phyloP scores from a whole-genome alignment of 352 stramenopile genomes.

The Phytophthora hibernalis region DNA sequence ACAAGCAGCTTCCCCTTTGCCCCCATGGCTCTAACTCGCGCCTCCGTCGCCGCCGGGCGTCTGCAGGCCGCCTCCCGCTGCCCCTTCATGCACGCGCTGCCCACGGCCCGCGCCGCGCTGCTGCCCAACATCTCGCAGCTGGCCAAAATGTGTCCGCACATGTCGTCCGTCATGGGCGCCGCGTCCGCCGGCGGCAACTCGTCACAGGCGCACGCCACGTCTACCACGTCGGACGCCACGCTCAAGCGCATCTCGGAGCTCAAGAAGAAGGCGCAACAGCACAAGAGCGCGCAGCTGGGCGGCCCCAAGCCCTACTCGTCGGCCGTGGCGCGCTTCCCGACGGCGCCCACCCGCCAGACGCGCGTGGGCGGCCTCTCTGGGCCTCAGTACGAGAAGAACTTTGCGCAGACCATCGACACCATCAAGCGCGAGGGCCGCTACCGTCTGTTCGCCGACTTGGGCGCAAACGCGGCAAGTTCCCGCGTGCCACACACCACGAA shows the following conservation, averaged over 20 bases:
- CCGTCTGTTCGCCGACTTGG: constrained; percentile 87
- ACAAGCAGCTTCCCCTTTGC: constrained; percentile 21
- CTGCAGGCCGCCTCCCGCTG: constrained; percentile 81
- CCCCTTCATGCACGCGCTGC: constrained; percentile 86
- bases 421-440: constrained; percentile 91
- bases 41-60: constrained; percentile 67
- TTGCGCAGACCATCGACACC: constrained; percentile 75
- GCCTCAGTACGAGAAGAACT: constrained; percentile 74
- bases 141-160: constrained; percentile 88
- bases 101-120: constrained; percentile 72
- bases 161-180: constrained; percentile 81
- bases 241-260: constrained; percentile 76
- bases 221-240: constrained; percentile 65
- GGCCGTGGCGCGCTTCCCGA: constrained; percentile 64
- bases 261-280: constrained; percentile 66
- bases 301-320: constrained; percentile 47
- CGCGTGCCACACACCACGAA: constrained; percentile 78
- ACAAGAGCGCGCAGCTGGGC: constrained; percentile 37
- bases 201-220: constrained; percentile 71
- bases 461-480: constrained; percentile 87
- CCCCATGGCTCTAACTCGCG: constrained; percentile 73
- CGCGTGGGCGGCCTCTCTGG: constrained; percentile 68
- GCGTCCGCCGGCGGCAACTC: constrained; percentile 49
- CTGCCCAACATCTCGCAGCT: constrained; percentile 89
- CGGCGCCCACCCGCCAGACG: constrained; percentile 56